Percentiles rank a stretch among this genome's conserved stretches.
phyloP scores from a whole-genome alignment of 1,139 yeast species.

The Saccharomyces hybrid region DNA sequence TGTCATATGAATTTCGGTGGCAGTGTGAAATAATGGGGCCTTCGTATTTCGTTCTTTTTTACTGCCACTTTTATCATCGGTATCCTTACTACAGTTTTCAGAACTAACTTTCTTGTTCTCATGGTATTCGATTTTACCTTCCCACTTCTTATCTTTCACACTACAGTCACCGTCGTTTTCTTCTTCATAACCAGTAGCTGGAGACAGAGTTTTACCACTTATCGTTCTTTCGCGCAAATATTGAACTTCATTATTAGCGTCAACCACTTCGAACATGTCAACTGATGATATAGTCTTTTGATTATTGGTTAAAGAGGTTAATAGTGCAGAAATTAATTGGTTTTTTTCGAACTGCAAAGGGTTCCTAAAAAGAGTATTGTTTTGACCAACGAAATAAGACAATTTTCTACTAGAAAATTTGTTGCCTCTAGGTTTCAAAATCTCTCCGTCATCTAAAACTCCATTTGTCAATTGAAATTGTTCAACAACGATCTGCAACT shows the following conservation, averaged over 20 bases:
- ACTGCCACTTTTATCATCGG: background rate
- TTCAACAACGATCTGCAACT: background rate
- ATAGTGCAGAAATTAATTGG: slow-evolving; percentile 6
- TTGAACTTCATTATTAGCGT: slow-evolving; percentile 1
- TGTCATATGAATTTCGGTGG: slow-evolving; percentile 9
- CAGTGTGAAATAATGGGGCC: slow-evolving; percentile 6
- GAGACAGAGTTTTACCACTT: background rate
- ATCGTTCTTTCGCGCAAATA: slow-evolving; percentile 6
- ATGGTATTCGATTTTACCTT: slow-evolving; percentile 1
- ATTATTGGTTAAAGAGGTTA: background rate
- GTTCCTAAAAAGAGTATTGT: slow-evolving; percentile 8
- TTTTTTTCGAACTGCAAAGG: slow-evolving; percentile 11
- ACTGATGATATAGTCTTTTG: background rate
- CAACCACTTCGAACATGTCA: background rate
- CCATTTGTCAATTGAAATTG: background rate
- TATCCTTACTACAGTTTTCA: background rate
- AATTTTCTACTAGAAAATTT: slow-evolving; percentile 6
- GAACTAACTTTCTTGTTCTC: background rate
- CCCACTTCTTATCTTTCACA: background rate
- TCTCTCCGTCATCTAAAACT: background rate
- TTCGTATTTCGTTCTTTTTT: background rate
- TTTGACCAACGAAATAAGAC: background rate
- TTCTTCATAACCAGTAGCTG: background rate
- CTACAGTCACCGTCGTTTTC: background rate
- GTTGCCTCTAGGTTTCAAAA: background rate